Base-by-base conservation (phyloP, 345 rosid genomes). In the Sonneratia alba region DNA sequence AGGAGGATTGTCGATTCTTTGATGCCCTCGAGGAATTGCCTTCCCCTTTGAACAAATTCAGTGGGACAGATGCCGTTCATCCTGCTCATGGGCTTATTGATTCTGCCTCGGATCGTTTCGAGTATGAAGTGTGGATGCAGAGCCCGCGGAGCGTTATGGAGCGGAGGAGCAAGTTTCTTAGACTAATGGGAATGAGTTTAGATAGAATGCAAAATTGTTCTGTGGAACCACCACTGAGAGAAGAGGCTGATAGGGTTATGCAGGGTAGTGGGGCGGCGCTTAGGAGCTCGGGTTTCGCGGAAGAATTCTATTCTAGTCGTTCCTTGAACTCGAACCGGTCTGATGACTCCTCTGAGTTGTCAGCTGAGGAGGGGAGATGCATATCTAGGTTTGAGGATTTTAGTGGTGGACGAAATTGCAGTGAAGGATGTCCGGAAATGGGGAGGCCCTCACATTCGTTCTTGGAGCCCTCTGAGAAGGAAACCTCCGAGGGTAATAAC, bases 11-110 rank as follows among this genome's bases (percentile, higher is more conserved):
- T 49, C 85, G 76, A 22, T 93, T 89, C 76, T 93, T 88, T 73
- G 97, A 93, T 78, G 96, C 97, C 10, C 72, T 40, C 38, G 92
- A 87, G 70, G 96, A 89, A 57, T 78, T 85, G 71, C 75, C 85
- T 19, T 73, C 82, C 71, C 66, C 74, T 21, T 73, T 89, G 70
- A 69, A 45, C 47, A 55, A 61, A 19, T 75, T 66, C 34, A 65
- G 77, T 43, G 68, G 42, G 4, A 22, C 14, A 12, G 66, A 57
- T 70, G 15, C 42, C 24, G 55, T 47, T 45, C n/a, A 15, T 19
- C 57, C 57, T 13, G 15, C 15, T 7, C 51, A 47, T 2, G 51
- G 51, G 15, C 7, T 42, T 42, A 42, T 42, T 42, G 66, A 70
- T 76, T 53, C 64, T 64, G 69, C 71, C 75, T 59, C 78, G 6